Base-by-base conservation (phyloP, 2,329 filamentous ascomycete genomes). In the Apiospora hydei region DNA sequence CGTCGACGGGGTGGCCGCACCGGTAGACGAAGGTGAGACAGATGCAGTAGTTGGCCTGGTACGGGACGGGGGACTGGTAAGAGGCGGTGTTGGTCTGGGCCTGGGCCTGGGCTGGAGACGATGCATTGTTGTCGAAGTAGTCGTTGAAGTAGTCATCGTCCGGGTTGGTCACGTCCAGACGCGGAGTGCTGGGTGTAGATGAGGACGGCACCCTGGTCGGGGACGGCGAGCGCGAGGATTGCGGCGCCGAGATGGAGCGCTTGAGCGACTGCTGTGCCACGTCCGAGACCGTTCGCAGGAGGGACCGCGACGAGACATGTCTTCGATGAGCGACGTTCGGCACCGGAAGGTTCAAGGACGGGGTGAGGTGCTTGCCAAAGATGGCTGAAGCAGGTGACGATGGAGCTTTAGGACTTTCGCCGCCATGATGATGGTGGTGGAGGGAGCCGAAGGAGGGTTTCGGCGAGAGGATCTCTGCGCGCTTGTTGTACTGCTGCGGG, bases 251-350 rank as follows among this genome's bases (percentile, higher is more conserved):
- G 57, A 41, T 34, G 57, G 57, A 64, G 18, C 57, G 57, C 34
- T 64, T 64, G 18, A 64, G 34, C 34, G 57, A 64, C 57, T 64
- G 57, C 30, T 64, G 57, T n/a, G 57, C 57, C 57, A 41, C 57
- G 21, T 64, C 57, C 18, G 57, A 64, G 10, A 64, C 57, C 3
- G 57, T 64, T 34, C 34, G 57, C 10, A 64, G 18, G 30, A 64
- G 34, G 7, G 47, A 51, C 10, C 57, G 57, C 4, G 57, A 64
- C 3, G 57, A 41, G 30, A 41, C 34, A 2, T 64, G 57, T 10
- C 57, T 34, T 4, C 34, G 57, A 30, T 64, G 57, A 0, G 57
- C 30, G 10, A 30, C 30, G 16, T 8, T 64, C 2, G 57, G 30
- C 18, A 34, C n/a, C 3, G 57, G 57, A 14, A 64, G n/a, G 11